Evolutionary conservation across 176 grass and related monocot species (phyloP).

Genomic region (Bolboschoenus planiculmis): DNA sequence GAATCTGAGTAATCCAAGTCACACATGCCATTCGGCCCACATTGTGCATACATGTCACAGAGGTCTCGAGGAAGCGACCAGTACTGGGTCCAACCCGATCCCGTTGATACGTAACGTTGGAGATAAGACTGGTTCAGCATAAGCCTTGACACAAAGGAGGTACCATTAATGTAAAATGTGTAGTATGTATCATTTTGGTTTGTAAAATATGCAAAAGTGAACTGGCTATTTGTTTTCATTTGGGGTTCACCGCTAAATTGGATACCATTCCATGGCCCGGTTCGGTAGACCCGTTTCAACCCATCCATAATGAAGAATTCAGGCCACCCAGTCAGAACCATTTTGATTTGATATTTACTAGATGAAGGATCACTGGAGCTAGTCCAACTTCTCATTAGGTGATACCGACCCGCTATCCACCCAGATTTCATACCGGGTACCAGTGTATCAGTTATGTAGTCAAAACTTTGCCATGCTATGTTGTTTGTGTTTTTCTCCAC

Average conservation of each 20-base stretch:
- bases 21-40: slow-evolving; percentile 60
- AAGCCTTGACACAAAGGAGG: slow-evolving; percentile 37
- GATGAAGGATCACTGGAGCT: slow-evolving; percentile 42
- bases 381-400: slow-evolving; percentile 40
- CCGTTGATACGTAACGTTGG: slow-evolving; percentile 55
- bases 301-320: slow-evolving; percentile 28
- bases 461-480: slow-evolving; percentile 69
- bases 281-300: slow-evolving; percentile 25
- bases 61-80: slow-evolving; percentile 56
- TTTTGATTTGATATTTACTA: slow-evolving; percentile 32
- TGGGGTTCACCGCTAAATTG: slow-evolving; percentile 57
- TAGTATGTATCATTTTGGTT: slow-evolving; percentile 49
- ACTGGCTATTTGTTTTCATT: slow-evolving; percentile 36
- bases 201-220: slow-evolving; percentile 48
- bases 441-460: slow-evolving; percentile 62
- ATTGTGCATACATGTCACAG: slow-evolving; percentile 54
- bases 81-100: slow-evolving; percentile 44
- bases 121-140: slow-evolving; percentile 45
- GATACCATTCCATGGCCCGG: slow-evolving; percentile 75
- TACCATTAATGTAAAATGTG: slow-evolving; percentile 21
- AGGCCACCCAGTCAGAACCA: slow-evolving; percentile 43
- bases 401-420: slow-evolving; percentile 37
- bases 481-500: background rate
- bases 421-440: slow-evolving; percentile 64
- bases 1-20: slow-evolving; percentile 4